These are phyloP conservation scores for Chalciporus chontae DNA, from an alignment of 768 basidiomycete species.

Conservation along the genomic window DNA sequence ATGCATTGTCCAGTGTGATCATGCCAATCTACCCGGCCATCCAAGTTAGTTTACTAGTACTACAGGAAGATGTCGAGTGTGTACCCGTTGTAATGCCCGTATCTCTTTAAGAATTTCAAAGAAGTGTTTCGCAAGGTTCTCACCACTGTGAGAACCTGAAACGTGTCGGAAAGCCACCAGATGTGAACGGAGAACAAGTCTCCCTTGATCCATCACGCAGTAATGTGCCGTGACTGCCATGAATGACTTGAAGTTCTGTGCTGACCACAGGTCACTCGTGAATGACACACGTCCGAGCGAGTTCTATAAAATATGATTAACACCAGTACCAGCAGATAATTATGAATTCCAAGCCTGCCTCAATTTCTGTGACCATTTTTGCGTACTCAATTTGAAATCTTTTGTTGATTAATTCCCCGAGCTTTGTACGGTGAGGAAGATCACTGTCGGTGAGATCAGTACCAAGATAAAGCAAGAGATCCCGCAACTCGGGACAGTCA, in stretches of 20 bases:
- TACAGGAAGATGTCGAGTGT: not conserved
- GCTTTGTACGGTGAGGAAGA: constrained; percentile 25
- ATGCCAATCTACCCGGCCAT: not conserved
- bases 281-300: not conserved
- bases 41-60: not conserved
- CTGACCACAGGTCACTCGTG: not conserved
- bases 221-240: not conserved
- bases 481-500: constrained; percentile 24
- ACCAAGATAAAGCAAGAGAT: constrained; percentile 23
- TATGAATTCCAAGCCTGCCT: too few species aligned
- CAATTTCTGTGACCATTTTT: too few species aligned
- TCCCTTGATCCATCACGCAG: not conserved
- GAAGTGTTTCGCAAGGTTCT: not conserved
- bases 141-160: constrained; percentile 12
- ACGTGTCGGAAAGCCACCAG: constrained; percentile 18
- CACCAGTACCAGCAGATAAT: too few species aligned
- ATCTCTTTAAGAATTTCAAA: not conserved
- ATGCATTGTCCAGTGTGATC: not conserved
- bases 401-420: constrained; percentile 16
- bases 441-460: constrained; percentile 22
- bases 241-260: not conserved
- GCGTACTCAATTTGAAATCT: too few species aligned
- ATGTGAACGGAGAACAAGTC: constrained; percentile 3
- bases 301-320: not conserved
- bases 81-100: too few species aligned